These are phyloP conservation scores for Gremmenia infestans DNA, from an alignment of 2,329 filamentous ascomycete genomes.

Conservation along the genomic window DNA sequence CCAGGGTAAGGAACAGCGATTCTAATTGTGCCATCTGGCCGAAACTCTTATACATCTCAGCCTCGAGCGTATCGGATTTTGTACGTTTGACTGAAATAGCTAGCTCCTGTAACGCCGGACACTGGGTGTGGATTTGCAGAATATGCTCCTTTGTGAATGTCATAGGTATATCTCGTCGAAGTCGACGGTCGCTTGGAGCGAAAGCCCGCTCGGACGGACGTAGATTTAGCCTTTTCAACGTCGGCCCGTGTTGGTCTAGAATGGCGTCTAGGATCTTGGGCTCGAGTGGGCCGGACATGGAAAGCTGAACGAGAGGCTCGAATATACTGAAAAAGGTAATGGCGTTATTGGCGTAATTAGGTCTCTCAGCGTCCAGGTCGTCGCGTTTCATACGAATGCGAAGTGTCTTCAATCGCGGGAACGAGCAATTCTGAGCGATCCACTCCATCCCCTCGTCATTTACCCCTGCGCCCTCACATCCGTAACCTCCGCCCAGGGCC, in stretches of 20 bases:
- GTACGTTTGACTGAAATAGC: slow-evolving; percentile 9
- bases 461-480: neutral
- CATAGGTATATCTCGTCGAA: slow-evolving; percentile 7
- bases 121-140: slow-evolving; percentile 9
- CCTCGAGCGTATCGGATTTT: slow-evolving; percentile 2
- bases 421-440: slow-evolving; percentile 7
- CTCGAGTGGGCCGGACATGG: slow-evolving; percentile 5
- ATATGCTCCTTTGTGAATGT: slow-evolving; percentile 7
- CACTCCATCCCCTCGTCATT: slow-evolving; percentile 8
- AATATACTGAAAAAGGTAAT: slow-evolving; percentile 3
- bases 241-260: slow-evolving; percentile 7
- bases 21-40: slow-evolving; percentile 6
- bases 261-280: slow-evolving; percentile 9
- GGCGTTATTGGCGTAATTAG: slow-evolving; percentile 4
- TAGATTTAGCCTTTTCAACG: slow-evolving; percentile 6
- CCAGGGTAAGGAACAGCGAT: slow-evolving; percentile 10
- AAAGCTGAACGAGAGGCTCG: slow-evolving; percentile 10
- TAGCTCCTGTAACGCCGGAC: slow-evolving; percentile 7
- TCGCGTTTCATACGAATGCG: slow-evolving; percentile 5
- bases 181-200: neutral
- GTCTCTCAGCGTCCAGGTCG: neutral
- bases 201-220: slow-evolving; percentile 2
- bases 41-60: slow-evolving; percentile 7
- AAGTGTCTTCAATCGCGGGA: slow-evolving; percentile 9
- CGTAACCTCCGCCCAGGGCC: slow-evolving; percentile 5